Evolutionary conservation across 208 protist species (phyloP), one percentile per base, ranked within the genome.

Genomic region (Willaertia magna): DNA sequence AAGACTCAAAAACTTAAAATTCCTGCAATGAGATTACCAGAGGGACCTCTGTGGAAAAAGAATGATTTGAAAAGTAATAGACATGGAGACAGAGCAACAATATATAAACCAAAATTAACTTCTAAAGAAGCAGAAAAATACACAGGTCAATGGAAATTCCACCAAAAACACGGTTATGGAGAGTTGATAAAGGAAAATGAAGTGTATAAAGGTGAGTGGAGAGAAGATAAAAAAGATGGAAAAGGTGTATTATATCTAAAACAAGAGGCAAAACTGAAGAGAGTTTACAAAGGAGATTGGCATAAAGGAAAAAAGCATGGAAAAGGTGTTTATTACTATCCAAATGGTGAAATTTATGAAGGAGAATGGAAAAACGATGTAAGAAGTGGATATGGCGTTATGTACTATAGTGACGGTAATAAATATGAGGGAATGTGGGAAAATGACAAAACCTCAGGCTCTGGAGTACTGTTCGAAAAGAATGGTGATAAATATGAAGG

Each of bases 131-230:
- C 48, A 12, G 44, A 51, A 47, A 81, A 20, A 4, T 87, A 85
- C 39, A 87, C 93, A 30, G 95, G 95, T 18, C 85, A 94, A n/a
- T 96, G 93, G 92, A 88, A 76, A 16, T 74, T 82, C 22, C 93
- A 95, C 67, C 86, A 91, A 74, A 92, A 92, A 3, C 89, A 95
- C 81, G 94, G 94, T 40, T 39, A n/a, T 1, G 87, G 87, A 49
- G 47, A 44, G 20, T 48, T 30, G 3, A 47, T 67, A 4, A 84
- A 40, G 20, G 14, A 59, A 12, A 84, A 84, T 4, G 7, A 40
- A 4, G 61, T 40, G 1, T 87, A 87, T 43, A 87, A 93, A 20
- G 95, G 95, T 20, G 82, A 94, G 12, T 96, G 93, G 92, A 86
- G 48, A 11, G 85, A 86, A 18, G 93, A 95, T 74, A 87, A 91